Evolutionary conservation across 257 asterid genomes (phyloP), one percentile per base, ranked within the genome.

Genomic region (Ballota nigra): DNA sequence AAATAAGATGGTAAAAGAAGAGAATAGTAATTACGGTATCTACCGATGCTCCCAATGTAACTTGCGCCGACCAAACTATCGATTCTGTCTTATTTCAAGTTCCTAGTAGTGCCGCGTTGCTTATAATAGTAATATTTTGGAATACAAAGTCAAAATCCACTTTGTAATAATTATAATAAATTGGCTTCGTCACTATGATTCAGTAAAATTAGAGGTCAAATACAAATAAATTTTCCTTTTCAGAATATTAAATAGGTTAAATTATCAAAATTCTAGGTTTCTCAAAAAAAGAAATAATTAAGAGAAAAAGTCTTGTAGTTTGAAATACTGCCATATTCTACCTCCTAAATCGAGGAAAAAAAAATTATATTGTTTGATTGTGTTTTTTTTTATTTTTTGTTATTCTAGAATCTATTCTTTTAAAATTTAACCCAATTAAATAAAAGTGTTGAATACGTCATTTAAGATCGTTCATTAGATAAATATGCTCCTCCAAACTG

Each of bases 11-110:
- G 51, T 43, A 15, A 15, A 15, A 47, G 20, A 47, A n/a, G 4
- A 41, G 49, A 43, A 43, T 43, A 3, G 52, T 43, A 15, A 41
- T 41, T 13, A 41, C 2, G 5, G 51, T 40, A 9, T 3, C 47
- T 12, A 1, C n/a, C 11, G 55, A 8, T 15, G 6, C 22, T 47
- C 22, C 10, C 55, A 45, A 45, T 4, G 20, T 45, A 45, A 45
- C 19, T 15, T n/a, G 55, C 10, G 55, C 67, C 70, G 76, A 77
- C 73, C 73, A 70, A 15, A 13, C n/a, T 57, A 65, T 77, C 69
- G 74, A 58, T 70, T n/a, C 19, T 47, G 12, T 70, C 64, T 36
- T 22, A 57, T 76, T 70, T 29, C 81, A 77, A 77, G 73, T 77
- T 70, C 81, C 77, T 59, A 77, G 3, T 22, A 22, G 20, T 56